Evolutionary conservation across 495 filamentous ascomycete species (phyloP).

Genomic region (Corynascus novoguineensis): DNA sequence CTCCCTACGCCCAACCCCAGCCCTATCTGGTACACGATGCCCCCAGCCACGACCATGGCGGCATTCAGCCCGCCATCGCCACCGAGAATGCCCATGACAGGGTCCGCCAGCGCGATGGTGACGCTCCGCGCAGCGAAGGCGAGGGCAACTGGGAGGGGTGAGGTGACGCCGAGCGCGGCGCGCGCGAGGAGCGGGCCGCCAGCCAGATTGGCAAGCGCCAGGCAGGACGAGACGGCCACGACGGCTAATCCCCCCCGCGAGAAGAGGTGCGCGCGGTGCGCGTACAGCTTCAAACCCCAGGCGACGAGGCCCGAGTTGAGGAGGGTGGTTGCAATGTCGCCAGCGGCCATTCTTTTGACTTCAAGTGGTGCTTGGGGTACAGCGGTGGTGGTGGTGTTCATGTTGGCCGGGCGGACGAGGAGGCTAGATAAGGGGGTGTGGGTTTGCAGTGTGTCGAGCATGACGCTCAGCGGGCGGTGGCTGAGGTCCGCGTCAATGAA

Average conservation of each 20-base stretch:
- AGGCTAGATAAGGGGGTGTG: constrained; percentile 32
- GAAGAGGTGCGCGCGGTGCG: constrained; percentile 38
- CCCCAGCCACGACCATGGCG: constrained; percentile 41
- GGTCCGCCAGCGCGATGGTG: constrained; percentile 38
- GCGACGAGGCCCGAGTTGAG: constrained; percentile 43
- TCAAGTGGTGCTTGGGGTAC: background rate
- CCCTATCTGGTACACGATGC: constrained; percentile 43
- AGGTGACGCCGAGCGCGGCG: constrained; percentile 29
- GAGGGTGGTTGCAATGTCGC: constrained; percentile 39
- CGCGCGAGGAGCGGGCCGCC: constrained; percentile 31
- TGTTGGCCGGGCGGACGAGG: constrained; percentile 19
- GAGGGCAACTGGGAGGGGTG: constrained; percentile 28
- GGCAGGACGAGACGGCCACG: constrained; percentile 28
- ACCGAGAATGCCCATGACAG: constrained; percentile 34
- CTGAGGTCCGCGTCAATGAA: constrained; percentile 31
- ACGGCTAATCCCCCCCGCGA: constrained; percentile 36
- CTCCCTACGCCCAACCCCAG: constrained; percentile 30
- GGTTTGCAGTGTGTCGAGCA: constrained; percentile 33
- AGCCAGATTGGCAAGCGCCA: constrained; percentile 34
- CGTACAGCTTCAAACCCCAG: constrained; percentile 46
- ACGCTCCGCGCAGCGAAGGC: constrained; percentile 44
- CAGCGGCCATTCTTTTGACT: constrained; percentile 36
- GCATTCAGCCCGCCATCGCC: constrained; percentile 41
- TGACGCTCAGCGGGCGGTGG: constrained; percentile 16
- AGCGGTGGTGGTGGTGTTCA: background rate